Evolutionary conservation across 441 rosid genomes (phyloP).

Genomic region (Syzygium malaccense): DNA sequence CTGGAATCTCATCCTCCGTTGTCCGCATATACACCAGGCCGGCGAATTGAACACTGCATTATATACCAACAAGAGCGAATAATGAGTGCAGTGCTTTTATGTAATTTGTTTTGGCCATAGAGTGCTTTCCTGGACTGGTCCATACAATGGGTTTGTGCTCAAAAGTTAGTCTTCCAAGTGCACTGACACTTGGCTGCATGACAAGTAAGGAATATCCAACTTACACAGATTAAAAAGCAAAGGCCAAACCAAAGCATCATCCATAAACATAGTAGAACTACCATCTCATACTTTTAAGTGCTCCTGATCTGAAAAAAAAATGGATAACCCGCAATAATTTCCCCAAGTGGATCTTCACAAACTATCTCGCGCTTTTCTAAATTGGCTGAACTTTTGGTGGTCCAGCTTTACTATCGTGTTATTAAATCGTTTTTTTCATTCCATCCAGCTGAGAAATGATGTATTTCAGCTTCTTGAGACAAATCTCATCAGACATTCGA

Average conservation of each 20-base stretch:
- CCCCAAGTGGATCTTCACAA: background rate
- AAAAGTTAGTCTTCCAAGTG: background rate
- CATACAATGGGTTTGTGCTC: background rate
- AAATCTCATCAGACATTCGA: slow-evolving; percentile 69
- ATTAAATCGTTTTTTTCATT: slow-evolving; percentile 6
- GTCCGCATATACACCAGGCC: background rate
- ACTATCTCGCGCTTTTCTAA: background rate
- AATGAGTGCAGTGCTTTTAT: background rate
- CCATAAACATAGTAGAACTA: background rate
- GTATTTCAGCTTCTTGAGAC: slow-evolving; percentile 63
- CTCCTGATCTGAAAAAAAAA: background rate
- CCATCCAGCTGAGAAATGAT: slow-evolving; percentile 50
- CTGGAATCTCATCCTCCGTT: background rate
- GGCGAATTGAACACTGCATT: background rate
- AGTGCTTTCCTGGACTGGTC: background rate
- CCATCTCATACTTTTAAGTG: background rate
- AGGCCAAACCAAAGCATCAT: background rate
- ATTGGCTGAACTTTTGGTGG: background rate
- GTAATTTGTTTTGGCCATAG: background rate
- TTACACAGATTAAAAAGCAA: background rate
- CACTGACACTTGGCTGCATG: background rate
- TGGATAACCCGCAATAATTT: background rate
- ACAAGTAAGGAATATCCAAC: background rate
- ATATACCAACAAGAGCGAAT: background rate
- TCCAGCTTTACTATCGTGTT: background rate